Evolutionary conservation across 164 flowering plant species (phyloP).

Genomic region (Echeveria elegans): DNA sequence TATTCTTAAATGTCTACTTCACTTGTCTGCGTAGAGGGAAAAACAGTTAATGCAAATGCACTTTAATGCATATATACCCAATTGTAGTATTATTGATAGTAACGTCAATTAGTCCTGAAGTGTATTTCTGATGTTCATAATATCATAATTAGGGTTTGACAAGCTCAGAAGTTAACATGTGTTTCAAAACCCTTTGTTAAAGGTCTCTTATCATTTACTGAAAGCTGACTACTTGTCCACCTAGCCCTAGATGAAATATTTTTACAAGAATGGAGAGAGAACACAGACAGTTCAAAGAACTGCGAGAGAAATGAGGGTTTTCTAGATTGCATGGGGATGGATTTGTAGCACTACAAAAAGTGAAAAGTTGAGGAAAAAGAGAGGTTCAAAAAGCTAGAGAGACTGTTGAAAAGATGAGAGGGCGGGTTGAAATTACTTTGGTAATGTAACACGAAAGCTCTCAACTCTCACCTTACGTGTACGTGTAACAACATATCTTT

Average conservation of each 20-base stretch:
- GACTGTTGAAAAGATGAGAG: not conserved
- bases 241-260: too few relatives aligned
- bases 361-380: not conserved
- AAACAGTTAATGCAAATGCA: not conserved
- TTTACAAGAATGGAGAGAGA: too few relatives aligned
- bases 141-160: not conserved
- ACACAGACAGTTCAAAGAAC: too few relatives aligned
- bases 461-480: constrained; percentile 1
- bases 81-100: not conserved
- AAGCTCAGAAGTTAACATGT: not conserved
- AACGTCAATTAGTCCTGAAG: not conserved
- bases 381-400: not conserved
- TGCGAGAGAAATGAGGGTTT: not conserved
- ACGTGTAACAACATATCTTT: not conserved
- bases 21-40: not conserved
- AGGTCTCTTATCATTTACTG: too few relatives aligned
- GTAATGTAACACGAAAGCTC: not conserved
- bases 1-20: constrained; percentile 3
- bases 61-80: not conserved
- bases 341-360: not conserved
- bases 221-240: too few relatives aligned
- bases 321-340: not conserved
- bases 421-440: not conserved
- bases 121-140: not conserved
- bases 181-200: not conserved